Evolutionary conservation across 148 eudicot genomes (phyloP).

Genomic region (Spergularia bocconei): DNA sequence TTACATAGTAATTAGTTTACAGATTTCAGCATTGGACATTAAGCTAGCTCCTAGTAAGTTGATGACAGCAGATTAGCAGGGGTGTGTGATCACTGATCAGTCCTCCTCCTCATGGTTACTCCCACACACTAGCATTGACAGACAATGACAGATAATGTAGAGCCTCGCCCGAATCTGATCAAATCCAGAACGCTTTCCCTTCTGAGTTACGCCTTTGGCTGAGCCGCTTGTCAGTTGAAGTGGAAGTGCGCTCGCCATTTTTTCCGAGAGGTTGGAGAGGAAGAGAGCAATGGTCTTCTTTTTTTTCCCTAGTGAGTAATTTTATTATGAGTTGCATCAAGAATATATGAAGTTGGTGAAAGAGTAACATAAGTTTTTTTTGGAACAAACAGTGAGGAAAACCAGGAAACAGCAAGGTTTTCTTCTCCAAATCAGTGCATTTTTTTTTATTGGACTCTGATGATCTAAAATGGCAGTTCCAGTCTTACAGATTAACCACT

Average conservation of each 20-base stretch:
- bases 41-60: background rate
- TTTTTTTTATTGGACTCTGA: background rate
- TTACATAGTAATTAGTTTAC: too few species aligned
- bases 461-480: slow-evolving; percentile 21
- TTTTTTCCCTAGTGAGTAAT: too few species aligned
- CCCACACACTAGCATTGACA: slow-evolving; percentile 26
- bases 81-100: background rate
- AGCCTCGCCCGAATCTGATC: slow-evolving; percentile 23
- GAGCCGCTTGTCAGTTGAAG: slow-evolving; percentile 6
- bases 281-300: background rate
- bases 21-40: too few species aligned
- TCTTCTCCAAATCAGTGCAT: background rate
- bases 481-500: slow-evolving; percentile 16
- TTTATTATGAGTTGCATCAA: background rate
- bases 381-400: background rate
- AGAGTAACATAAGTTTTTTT: background rate
- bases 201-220: background rate
- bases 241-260: background rate
- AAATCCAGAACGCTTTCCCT: slow-evolving; percentile 15
- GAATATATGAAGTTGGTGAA: background rate
- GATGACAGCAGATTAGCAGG: background rate
- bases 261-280: background rate
- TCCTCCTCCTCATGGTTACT: slow-evolving; percentile 5
- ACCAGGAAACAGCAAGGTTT: slow-evolving; percentile 10
- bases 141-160: slow-evolving; percentile 23